phyloP scores from a whole-genome alignment of 202 grass and related monocot genomes.

The Elaeis oleifera region DNA sequence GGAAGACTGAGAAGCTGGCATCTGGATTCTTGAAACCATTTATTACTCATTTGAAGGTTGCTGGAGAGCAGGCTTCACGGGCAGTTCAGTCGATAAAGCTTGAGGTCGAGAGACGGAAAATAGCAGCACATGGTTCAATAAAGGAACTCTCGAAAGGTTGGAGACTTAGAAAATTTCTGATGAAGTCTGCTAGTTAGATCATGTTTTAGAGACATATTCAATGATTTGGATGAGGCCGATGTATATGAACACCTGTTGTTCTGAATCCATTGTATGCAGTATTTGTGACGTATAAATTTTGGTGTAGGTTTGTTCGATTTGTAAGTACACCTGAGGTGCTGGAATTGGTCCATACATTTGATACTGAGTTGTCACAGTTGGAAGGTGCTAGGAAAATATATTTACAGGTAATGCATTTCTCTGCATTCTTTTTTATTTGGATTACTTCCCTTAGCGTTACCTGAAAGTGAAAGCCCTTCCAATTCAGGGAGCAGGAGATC shows the following conservation, averaged over 20 bases:
- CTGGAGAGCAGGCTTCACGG: slow-evolving; percentile 63
- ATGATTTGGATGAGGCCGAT: slow-evolving; percentile 1
- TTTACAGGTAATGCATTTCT: slow-evolving; percentile 37
- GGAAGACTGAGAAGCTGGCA: slow-evolving; percentile 90
- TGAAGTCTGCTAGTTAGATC: too few relatives aligned
- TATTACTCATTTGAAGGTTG: slow-evolving; percentile 66
- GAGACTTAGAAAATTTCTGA: too few relatives aligned
- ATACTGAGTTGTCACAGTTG: slow-evolving; percentile 83
- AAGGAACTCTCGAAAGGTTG: slow-evolving; percentile 94
- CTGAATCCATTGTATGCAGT: too few relatives aligned
- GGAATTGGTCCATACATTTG: slow-evolving; percentile 70
- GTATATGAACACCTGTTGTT: neutral
- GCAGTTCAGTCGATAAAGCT: slow-evolving; percentile 42
- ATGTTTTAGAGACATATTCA: neutral
- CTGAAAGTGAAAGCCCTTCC: slow-evolving; percentile 26
- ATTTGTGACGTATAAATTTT: neutral
- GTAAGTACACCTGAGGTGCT: slow-evolving; percentile 95
- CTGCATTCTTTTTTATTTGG: neutral
- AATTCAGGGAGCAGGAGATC: slow-evolving; percentile 58
- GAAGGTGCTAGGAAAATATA: slow-evolving; percentile 96
- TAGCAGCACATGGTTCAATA: slow-evolving; percentile 67
- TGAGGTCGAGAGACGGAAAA: slow-evolving; percentile 47
- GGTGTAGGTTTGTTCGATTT: slow-evolving; percentile 81
- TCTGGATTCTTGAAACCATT: slow-evolving; percentile 92
- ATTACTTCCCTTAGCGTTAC: slow-evolving; percentile 6